Evolutionary conservation across 2,329 filamentous ascomycete species (phyloP).

Genomic region (Dactylellina parvicollis): DNA sequence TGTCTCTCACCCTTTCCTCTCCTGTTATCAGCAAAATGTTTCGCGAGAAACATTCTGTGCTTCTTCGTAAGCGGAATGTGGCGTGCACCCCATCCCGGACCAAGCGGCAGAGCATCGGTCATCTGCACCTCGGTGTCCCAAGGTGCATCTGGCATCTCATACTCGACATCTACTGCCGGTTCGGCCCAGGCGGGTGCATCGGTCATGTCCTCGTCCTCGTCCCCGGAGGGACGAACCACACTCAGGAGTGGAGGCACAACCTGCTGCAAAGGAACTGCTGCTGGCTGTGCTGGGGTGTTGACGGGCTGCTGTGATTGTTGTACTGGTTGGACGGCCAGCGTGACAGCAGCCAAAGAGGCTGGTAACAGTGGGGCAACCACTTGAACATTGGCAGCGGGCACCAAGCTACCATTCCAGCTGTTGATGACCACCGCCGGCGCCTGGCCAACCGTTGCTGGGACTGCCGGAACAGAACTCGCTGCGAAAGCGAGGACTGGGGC

Average conservation of each 20-base stretch:
- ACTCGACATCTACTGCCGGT: conserved; percentile 14
- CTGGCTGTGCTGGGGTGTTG: conserved; percentile 4
- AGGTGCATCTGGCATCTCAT: conserved; percentile 35
- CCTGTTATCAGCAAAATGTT: conserved; percentile 6
- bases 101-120: conserved; percentile 15
- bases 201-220: conserved; percentile 9
- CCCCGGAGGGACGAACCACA: not conserved
- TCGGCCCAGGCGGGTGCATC: conserved; percentile 12
- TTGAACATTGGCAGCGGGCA: not conserved
- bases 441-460: not conserved
- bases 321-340: not conserved
- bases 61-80: conserved; percentile 14
- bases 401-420: not conserved
- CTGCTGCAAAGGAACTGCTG: not conserved
- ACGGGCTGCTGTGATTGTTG: not conserved
- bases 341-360: not conserved
- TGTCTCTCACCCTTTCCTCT: conserved; percentile 15
- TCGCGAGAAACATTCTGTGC: conserved; percentile 30
- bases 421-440: not conserved
- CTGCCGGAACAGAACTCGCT: not conserved
- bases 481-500: not conserved
- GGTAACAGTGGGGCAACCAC: not conserved
- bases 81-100: not conserved
- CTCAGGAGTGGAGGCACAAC: not conserved
- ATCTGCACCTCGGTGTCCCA: conserved; percentile 17